Conservation (phyloP, 2,329 filamentous ascomycete species). For the Neonectria coccinea region DNA sequence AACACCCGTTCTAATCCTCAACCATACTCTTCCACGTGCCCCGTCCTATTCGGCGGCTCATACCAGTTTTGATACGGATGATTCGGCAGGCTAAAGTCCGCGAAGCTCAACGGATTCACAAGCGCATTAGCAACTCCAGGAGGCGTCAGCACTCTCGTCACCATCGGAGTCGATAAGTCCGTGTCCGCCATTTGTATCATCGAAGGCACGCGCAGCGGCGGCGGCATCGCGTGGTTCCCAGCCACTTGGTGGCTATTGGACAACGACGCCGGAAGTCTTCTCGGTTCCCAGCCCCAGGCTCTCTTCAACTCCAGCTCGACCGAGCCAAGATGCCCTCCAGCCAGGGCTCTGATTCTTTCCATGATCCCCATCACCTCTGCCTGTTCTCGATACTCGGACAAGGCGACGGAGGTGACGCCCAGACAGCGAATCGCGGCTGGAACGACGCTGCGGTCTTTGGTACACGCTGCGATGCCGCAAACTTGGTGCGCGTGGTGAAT, state of each 20-base stretch:
- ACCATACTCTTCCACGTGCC: conserved; percentile 1
- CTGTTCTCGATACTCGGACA: conserved; percentile 78
- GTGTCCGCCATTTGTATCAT: neutral
- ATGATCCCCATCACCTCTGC: conserved; percentile 84
- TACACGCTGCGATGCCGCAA: conserved; percentile 89
- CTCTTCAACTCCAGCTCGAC: conserved; percentile 79
- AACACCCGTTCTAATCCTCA: neutral
- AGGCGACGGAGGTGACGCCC: conserved; percentile 79
- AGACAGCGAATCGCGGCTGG: conserved; percentile 84
- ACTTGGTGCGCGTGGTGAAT: conserved; percentile 84
- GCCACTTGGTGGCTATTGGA: neutral
- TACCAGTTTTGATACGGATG: conserved; percentile 88
- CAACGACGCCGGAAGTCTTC: conserved; percentile 26
- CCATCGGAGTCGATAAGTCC: conserved; percentile 25
- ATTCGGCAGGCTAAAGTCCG: conserved; percentile 81
- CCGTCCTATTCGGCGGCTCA: conserved; percentile 71
- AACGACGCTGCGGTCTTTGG: conserved; percentile 82
- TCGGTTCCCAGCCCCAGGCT: conserved; percentile 77
- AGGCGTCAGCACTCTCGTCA: conserved; percentile 37
- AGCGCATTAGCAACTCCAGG: conserved; percentile 53
- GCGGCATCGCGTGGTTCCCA: conserved; percentile 16
- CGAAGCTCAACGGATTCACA: conserved; percentile 78
- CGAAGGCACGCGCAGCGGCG: conserved; percentile 5
- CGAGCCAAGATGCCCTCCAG: conserved; percentile 81
- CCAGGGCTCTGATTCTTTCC: conserved; percentile 78